Base-by-base conservation (phyloP, 2,329 filamentous ascomycete genomes). In the Ceratocystis colombiana region DNA sequence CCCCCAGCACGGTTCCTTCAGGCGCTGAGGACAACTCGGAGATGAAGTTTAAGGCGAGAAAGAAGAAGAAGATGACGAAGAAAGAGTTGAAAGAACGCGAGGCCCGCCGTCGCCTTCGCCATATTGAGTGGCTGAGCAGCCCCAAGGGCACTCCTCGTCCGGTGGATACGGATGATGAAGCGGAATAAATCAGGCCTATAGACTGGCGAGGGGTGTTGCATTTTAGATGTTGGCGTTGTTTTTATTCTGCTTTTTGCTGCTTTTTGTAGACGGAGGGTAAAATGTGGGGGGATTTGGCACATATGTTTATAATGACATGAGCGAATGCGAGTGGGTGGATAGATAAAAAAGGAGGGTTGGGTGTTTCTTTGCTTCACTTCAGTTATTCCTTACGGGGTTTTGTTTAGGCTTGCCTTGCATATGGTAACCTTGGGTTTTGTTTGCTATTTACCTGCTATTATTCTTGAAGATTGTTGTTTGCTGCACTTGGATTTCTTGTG, bases 61-160 rank as follows among this genome's bases (percentile, higher is more conserved):
- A 92, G 83, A 96, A 96, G 90, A 96, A 93, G 86, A 99, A 99
- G 89, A 84, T 94, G 84, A 99, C 94, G 67, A 90, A 95, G 80
- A 91, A 91, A 78, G 91, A 99, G 77, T 71, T 92, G 74, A 99
- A 99, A 84, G 94, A 99, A 76, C 83, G 88, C 22, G 93, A 97
- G 77, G 88, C 88, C 55, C 83, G 95, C 70, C 84, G 93, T 71
- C 83, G 94, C 71, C 79, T 97, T 76, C 85, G 94, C 72, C 91
- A 99, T 77, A 88, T 89, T 71, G 83, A 88, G 75, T 89, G 88
- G 88, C 79, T 96, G 71, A 93, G 90, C 77, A 89, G 84, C 72
- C 88, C 88, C 70, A 91, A 92, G 83, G 90, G 89, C 4, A 93
- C 89, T 2, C 88, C 88, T 37, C 85, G 88, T 74, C 88, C 88